Evolutionary conservation across 768 basidiomycete genomes (phyloP).

Genomic region (Hypholoma sublateritium): DNA sequence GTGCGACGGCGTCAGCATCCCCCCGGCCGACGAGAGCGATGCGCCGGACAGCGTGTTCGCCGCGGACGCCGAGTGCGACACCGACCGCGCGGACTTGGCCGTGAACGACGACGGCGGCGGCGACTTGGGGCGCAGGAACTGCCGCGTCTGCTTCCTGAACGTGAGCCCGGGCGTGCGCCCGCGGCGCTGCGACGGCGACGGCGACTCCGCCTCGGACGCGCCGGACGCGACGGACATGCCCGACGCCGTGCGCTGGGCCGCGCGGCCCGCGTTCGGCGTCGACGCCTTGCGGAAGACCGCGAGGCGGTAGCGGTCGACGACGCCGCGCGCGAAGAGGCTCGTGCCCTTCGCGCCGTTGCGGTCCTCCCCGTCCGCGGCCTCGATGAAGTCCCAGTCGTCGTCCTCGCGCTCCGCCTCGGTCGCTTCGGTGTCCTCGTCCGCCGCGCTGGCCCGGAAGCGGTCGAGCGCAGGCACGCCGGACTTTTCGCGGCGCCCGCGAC

Average conservation of each 20-base stretch:
- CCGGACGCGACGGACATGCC: slow-evolving; percentile 59
- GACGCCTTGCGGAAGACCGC: slow-evolving; percentile 86
- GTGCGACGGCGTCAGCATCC: slow-evolving; percentile 64
- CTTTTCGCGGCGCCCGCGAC: slow-evolving; percentile 66
- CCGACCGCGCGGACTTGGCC: slow-evolving; percentile 39
- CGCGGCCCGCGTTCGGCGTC: slow-evolving; percentile 42
- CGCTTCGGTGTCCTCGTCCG: slow-evolving; percentile 45
- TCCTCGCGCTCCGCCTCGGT: slow-evolving; percentile 55
- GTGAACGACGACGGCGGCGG: slow-evolving; percentile 49
- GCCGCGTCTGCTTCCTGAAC: slow-evolving; percentile 70
- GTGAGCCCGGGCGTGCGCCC: slow-evolving; percentile 69
- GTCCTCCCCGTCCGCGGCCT: slow-evolving; percentile 79
- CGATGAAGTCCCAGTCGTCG: slow-evolving; percentile 92
- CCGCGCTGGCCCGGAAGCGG: slow-evolving; percentile 59
- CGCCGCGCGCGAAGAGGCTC: slow-evolving; percentile 87
- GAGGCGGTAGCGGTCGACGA: slow-evolving; percentile 84
- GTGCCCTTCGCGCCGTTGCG: slow-evolving; percentile 77
- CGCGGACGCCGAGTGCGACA: slow-evolving; percentile 44
- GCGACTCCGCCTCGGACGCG: slow-evolving; percentile 42
- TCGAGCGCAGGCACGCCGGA: slow-evolving; percentile 84
- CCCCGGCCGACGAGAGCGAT: slow-evolving; percentile 37
- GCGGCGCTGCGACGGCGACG: slow-evolving; percentile 56
- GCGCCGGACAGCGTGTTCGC: slow-evolving; percentile 47
- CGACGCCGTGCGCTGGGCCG: slow-evolving; percentile 47
- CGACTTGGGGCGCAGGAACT: slow-evolving; percentile 74